Base-by-base conservation (phyloP, 257 asterid genomes). In the Ajuga chamaepitys region DNA sequence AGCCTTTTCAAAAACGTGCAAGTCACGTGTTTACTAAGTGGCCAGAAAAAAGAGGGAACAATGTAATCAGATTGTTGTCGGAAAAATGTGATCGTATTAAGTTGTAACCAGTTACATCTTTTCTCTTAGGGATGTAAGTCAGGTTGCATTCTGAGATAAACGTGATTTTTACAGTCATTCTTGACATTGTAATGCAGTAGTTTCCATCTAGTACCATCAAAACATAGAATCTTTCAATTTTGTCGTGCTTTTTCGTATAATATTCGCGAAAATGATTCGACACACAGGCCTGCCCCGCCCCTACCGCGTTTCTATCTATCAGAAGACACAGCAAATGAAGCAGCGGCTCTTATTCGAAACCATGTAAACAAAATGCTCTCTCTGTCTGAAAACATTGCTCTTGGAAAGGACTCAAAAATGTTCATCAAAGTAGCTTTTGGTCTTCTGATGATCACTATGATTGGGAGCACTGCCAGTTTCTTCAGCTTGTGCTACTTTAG, bases 251-350 rank as follows among this genome's bases (percentile, higher is more conserved):
- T 46, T 20, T 54, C 50, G 20, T 46, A 26, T 42, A 53, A 58
- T 28, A n/a, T 30, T 5, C 41, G 6, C 34, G 9, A 28, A 14
- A 59, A 42, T 22, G 16, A 64, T 68, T 45, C 67, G 71, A 35
- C 5, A 45, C 70, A 64, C 86, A 92, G 97, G 68, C 95, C 96
- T 13, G 71, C 94, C 46, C 97, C 98, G 8, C 86, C 95, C 50
- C 73, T 92, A 45, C 98, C 97, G 5, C 95, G 78, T 77, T 64
- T 92, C 70, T 66, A 71, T 77, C 83, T 89, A 66, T 79, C 96
- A 4, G 94, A 89, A 69, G 98, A 89, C 77, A 79, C 57, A 30
- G 80, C 67, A 38, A 80, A 78, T 10, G 86, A 78, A 74, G 86
- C 76, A 13, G 83, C 88, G 13, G 55, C 52, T 7, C 40, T 80